Percentiles rank a stretch among this genome's conserved stretches.
phyloP scores from a whole-genome alignment of 148 eudicot genomes.

The Chenopodium berlandieri region DNA sequence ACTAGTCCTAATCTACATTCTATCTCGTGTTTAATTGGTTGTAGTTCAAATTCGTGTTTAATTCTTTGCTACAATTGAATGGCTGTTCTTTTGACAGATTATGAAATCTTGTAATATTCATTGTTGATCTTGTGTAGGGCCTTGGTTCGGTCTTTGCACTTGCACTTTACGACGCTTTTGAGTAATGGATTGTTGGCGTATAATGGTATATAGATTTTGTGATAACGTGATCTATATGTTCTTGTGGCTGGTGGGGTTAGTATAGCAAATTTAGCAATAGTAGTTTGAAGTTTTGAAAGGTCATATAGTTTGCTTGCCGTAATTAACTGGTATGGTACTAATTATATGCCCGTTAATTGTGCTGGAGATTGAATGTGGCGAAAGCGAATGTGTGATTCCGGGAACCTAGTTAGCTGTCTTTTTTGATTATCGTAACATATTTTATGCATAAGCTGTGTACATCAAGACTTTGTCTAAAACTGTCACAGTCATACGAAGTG shows the following conservation, averaged over 20 bases:
- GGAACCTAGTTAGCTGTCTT: background rate
- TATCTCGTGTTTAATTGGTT: background rate
- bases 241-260: constrained; percentile 10
- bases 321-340: background rate
- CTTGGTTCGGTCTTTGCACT: background rate
- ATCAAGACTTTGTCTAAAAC: no score
- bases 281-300: constrained; percentile 1
- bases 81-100: background rate
- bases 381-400: constrained; percentile 2
- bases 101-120: background rate
- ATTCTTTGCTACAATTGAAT: background rate
- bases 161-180: background rate
- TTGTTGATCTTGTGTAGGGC: constrained; percentile 30
- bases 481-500: background rate
- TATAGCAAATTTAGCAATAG: background rate
- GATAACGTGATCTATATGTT: background rate
- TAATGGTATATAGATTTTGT: constrained; percentile 13
- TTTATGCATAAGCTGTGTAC: background rate
- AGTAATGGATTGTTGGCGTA: background rate
- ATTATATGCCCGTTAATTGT: background rate
- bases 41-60: background rate
- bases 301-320: constrained; percentile 7
- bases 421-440: background rate
- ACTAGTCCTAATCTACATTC: background rate
- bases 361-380: background rate